Conservation (phyloP, 2,329 filamentous ascomycete species). For the Akanthomyces uredinophilus region DNA sequence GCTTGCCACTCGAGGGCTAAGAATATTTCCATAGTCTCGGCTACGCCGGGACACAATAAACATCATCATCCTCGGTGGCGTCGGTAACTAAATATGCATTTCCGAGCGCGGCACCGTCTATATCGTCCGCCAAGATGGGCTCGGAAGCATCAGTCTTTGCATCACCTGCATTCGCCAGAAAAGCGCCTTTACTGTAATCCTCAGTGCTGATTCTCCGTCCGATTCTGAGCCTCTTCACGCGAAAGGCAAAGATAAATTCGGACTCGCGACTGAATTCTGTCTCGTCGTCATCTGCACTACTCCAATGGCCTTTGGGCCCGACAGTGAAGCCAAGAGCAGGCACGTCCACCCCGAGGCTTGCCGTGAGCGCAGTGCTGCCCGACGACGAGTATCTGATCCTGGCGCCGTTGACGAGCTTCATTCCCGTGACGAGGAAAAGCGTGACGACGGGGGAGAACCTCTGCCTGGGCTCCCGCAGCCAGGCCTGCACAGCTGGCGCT, state of each 20-base stretch:
- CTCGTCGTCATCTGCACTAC: not conserved
- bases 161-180: not conserved
- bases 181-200: not conserved
- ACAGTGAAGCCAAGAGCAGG: not conserved
- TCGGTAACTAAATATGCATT: not conserved
- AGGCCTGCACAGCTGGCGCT: constrained; percentile 23
- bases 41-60: not conserved
- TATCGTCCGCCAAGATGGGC: not conserved
- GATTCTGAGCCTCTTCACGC: not conserved
- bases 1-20: not conserved
- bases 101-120: not conserved
- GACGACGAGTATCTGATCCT: constrained; percentile 25
- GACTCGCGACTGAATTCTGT: not conserved
- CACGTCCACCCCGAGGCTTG: not conserved
- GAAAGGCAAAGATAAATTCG: not conserved
- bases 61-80: not conserved
- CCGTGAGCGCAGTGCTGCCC: constrained; percentile 18
- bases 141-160: not conserved
- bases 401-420: constrained; percentile 25
- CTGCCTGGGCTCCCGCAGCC: constrained; percentile 24
- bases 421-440: constrained; percentile 25
- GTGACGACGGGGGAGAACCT: constrained; percentile 18
- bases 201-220: not conserved
- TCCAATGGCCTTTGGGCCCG: not conserved
- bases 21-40: too few relatives aligned